Conservation (phyloP, 169 alveolate genomes). For the Plasmodium cynomolgi region DNA sequence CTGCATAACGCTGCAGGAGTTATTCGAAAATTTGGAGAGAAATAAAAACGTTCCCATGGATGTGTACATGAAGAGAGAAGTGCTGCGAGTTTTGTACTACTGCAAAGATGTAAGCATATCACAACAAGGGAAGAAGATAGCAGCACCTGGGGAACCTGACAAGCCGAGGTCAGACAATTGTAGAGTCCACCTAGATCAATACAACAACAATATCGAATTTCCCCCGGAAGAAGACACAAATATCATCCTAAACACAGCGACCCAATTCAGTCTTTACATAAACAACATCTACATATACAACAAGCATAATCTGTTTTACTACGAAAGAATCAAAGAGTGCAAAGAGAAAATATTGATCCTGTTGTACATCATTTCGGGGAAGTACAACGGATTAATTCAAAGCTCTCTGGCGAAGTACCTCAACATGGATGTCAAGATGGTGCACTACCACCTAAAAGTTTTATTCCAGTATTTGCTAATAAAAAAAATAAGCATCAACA, state of each 20-base stretch:
- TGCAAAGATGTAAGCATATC: conserved; percentile 55
- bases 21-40: conserved; percentile 44
- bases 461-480: conserved; percentile 51
- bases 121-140: neutral
- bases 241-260: conserved; percentile 11
- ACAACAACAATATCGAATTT: conserved; percentile 19
- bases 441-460: conserved; percentile 50
- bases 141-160: neutral
- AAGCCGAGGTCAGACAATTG: neutral
- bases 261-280: conserved; percentile 16
- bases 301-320: conserved; percentile 66
- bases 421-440: conserved; percentile 39
- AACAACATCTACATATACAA: conserved; percentile 66
- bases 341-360: conserved; percentile 69
- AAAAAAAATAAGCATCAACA: conserved; percentile 69
- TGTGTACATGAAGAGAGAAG: conserved; percentile 58
- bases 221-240: neutral
- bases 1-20: conserved; percentile 52
- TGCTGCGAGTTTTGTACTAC: conserved; percentile 16
- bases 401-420: conserved; percentile 49
- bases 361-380: conserved; percentile 30
- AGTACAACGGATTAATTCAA: conserved; percentile 50
- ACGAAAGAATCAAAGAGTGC: conserved; percentile 66
- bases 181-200: conserved; percentile 7
- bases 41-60: conserved; percentile 65